Percentiles rank a stretch among this genome's conserved stretches.
Evolutionary conservation across 345 rosid species (phyloP).

Genomic region (Toxicodendron radicans): DNA sequence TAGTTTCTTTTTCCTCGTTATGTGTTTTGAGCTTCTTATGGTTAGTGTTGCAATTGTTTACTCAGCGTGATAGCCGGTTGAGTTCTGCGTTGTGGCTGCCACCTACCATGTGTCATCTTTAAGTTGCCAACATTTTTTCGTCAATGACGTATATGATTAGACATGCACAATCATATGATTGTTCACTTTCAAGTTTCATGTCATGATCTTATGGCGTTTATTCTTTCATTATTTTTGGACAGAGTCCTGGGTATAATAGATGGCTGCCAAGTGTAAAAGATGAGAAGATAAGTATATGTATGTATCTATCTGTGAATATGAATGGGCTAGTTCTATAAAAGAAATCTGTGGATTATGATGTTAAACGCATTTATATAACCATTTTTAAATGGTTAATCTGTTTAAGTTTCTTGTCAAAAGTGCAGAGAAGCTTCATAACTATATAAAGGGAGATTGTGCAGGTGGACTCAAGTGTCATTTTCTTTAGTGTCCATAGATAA

Average conservation of each 20-base stretch:
- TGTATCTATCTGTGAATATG: neutral
- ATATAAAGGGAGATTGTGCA: neutral
- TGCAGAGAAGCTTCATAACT: neutral
- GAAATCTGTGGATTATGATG: neutral
- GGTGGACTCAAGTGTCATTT: neutral
- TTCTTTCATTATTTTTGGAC: neutral
- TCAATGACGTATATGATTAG: neutral
- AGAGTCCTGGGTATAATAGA: neutral
- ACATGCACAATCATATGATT: neutral
- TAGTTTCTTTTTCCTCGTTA: neutral
- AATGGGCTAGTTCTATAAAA: neutral
- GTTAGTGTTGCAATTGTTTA: neutral
- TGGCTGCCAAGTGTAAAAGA: neutral
- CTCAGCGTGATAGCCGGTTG: neutral
- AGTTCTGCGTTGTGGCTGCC: neutral
- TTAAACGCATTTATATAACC: neutral
- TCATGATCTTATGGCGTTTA: neutral
- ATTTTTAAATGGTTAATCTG: neutral
- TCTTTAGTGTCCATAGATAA: neutral
- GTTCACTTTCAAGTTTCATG: conserved; percentile 5
- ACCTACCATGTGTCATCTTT: neutral
- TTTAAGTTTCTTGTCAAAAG: neutral
- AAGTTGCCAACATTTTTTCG: neutral
- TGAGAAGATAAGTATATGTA: neutral
- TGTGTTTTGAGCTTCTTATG: neutral